Base-by-base conservation (phyloP, 2,329 filamentous ascomycete genomes). In the Trichoderma breve region DNA sequence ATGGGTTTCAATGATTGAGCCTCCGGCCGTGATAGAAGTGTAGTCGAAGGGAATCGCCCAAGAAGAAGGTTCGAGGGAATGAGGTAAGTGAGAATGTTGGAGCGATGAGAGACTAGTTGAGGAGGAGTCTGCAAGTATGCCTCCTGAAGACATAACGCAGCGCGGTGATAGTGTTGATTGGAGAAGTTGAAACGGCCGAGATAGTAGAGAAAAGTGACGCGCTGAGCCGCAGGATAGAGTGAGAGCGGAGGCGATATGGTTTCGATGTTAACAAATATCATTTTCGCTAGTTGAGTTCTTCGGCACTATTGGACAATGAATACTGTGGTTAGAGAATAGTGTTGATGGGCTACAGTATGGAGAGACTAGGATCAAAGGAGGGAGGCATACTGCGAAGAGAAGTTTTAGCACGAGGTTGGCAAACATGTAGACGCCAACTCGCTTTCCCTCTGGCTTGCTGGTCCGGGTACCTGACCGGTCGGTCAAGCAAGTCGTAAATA, bases 201-300 rank as follows among this genome's bases (percentile, higher is more conserved):
- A 79, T 97, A 97, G 83, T 97, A 98, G 15, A 98, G 90, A 77
- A 95, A 98, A 4, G 94, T 97, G 65, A 97, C 94, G 63, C 94
- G 90, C 79, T 98, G 93, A 6, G 92, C 88, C 26, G 93, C 93
- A 3, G 95, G 94, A 78, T 97, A 98, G 66, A 93, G 88, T 1
- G 88, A 86, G 14, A 98, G 83, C 0, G 94, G 93, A 1, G 94
- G 94, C 0, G 93, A 95, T 75, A 93, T 92, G 71, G 92, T 91
- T 64, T 90, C 91, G 74, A 98, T 95, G 78, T 96, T 97, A 75
- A 91, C 91, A 79, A 98, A 96, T 77, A 98, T 93, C 80, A 95
- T 94, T 75, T 93, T 92, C 18, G 93, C 94, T 71, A 94, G 91
- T 73, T 93, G 89, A 3, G 93, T 93, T 81, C 95, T 96, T 43